Base-by-base conservation (phyloP, 345 rosid species). In the Gossypium herbaceum region DNA sequence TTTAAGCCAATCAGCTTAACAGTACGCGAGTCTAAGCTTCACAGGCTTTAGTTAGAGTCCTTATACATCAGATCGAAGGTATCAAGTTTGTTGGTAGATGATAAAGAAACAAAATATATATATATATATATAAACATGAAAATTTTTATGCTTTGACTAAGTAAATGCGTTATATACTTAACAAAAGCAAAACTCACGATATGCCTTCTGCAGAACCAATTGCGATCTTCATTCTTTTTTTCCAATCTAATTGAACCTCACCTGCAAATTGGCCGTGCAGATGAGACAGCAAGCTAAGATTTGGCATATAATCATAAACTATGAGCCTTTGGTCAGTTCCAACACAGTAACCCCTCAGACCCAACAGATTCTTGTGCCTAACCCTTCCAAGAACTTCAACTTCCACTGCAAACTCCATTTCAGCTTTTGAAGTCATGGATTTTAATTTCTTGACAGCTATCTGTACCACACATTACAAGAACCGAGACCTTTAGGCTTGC, bases 381-480 rank as follows among this genome's bases (percentile, higher is more conserved):
- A 90, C 90, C 80, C 94, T 88, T 34, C 94, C 92, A 3, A 90
- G 89, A 24, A 90, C 92, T 78, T 88, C 92, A 4, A 90, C 92
- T 85, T 90, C 92, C 64, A 90, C 94, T 0, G 92, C 89, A 61
- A 90, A 90, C 65, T 90, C 94, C 94, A 90, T 90, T 79, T 90
- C 92, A 0, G 92, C 94, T 79, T 90, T 88, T 25, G 81, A 84
- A 71, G 85, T 90, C 88, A 86, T 84, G 22, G 92, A 86, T 79
- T 90, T 90, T 81, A 90, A 65, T 67, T 85, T 90, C 79, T 90
- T 88, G 79, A 90, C 88, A 1, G 92, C 94, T 47, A 90, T 88
- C 94, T 87, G 77, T 34, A 34, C 41, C 78, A 73, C 20, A 68
- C 9, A 34, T 12, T 2, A 19, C 43, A 50, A 50, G 9, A 68